These are phyloP conservation scores for Erigeron canadensis DNA, from an alignment of 129 eudicot genomes.

Conservation along the genomic window DNA sequence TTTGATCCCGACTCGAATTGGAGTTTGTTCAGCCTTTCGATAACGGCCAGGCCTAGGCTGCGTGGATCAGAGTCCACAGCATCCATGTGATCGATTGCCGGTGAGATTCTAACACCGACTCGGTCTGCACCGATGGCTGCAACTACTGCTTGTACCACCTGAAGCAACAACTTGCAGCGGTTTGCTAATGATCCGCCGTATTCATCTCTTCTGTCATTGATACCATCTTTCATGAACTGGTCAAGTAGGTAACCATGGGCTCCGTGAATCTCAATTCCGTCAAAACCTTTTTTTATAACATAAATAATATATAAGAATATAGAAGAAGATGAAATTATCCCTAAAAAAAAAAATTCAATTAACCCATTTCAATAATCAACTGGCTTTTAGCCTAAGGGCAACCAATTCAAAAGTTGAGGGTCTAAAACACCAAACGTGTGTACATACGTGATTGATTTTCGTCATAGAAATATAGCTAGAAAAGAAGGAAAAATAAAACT, in stretches of 20 bases:
- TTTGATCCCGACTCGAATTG: conserved; percentile 46
- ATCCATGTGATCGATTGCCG: conserved; percentile 93
- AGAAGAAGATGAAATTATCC: too few relatives aligned
- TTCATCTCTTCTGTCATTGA: conserved; percentile 72
- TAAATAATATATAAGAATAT: too few relatives aligned
- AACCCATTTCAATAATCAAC: too few relatives aligned
- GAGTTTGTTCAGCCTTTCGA: conserved; percentile 57
- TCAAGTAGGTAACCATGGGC: conserved; percentile 96
- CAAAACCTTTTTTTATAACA: conserved; percentile 88
- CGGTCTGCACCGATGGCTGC: conserved; percentile 67
- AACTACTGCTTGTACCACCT: conserved; percentile 55
- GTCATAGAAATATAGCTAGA: too few relatives aligned
- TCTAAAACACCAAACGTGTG: background rate
- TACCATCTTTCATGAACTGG: conserved; percentile 85
- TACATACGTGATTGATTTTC: background rate
- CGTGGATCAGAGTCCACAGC: conserved; percentile 91
- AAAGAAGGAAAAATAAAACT: background rate
- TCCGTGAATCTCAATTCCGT: conserved; percentile 93
- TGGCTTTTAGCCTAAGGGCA: too few relatives aligned
- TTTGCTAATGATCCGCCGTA: conserved; percentile 79
- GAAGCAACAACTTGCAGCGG: conserved; percentile 67
- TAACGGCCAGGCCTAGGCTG: conserved; percentile 65
- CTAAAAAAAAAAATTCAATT: too few relatives aligned
- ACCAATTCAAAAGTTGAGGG: too few relatives aligned
- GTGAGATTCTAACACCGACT: conserved; percentile 82